Evolutionary conservation across 1,139 yeast genomes (phyloP), one percentile per base, ranked within the genome.

Genomic region (Magnusiomyces suaveolens): DNA sequence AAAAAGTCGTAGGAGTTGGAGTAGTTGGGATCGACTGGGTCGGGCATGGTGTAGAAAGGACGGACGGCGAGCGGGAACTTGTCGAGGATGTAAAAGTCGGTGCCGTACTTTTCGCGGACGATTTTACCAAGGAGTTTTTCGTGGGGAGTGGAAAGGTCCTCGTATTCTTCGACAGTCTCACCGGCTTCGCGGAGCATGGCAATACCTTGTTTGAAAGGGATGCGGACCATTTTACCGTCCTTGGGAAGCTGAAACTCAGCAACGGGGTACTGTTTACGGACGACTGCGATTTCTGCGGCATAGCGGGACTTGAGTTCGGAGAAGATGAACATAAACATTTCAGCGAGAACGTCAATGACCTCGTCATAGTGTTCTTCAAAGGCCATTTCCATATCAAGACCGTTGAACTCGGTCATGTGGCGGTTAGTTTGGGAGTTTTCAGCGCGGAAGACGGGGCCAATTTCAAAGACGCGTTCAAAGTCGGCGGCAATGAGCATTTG

Each of bases 21-120:
- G 75, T 89, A 89, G 65, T 84, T 79, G 61, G 96, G 81, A 74
- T 94, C 89, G 67, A 82, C 85, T 20, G 97, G 79, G 70, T 90
- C 97, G 59, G 98, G 97, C 98, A 94, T 92, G 56, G 99, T 92
- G 80, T 92, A 92, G 80, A 92, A 92, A 57, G 99, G 99, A 76
- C 99, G 85, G 56, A 89, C 80, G 33, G 87, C 95, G 67, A 89
- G 77, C 65, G 98, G 99, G 86, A 94, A 92, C 72, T 92, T 92
- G 78, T 92, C 99, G 73, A 92, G 81, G 67, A 92, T 88, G 76
- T 90, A 92, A 79, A 92, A 92, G 73, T 92, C 99, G 56, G 98
- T 92, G 74, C 90, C 88, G 74, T 89, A 90, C 74, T 88, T 84
- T 59, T 89, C 97, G 70, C 90, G 85, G 51, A 92, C 95, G 62